phyloP scores from a whole-genome alignment of 768 basidiomycete species.

The Leccinellum rugosiceps region DNA sequence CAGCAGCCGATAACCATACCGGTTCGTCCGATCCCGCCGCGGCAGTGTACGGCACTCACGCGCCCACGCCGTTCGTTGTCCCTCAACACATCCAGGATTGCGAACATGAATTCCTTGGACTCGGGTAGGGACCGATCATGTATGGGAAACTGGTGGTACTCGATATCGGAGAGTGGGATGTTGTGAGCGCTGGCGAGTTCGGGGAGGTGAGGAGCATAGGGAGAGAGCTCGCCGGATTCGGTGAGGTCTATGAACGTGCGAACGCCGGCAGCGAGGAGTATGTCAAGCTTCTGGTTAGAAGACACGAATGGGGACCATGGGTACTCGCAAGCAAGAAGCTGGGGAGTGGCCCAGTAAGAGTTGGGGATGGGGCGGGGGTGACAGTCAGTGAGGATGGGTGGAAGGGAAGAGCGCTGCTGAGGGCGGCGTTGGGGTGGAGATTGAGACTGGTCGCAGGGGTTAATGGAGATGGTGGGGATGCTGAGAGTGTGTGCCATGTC shows the following conservation, averaged over 20 bases:
- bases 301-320: constrained; percentile 63
- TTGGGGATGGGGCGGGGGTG: constrained; percentile 70
- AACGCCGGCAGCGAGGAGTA: constrained; percentile 65
- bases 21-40: constrained; percentile 72
- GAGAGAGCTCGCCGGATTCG: constrained; percentile 71
- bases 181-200: constrained; percentile 51
- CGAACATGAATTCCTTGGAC: constrained; percentile 54
- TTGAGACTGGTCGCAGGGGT: background rate
- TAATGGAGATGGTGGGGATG: constrained; percentile 13
- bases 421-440: background rate
- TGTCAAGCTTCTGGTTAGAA: constrained; percentile 67
- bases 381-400: constrained; percentile 11
- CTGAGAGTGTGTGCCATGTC: constrained; percentile 1
- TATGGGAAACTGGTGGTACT: constrained; percentile 79
- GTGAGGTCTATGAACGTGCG: constrained; percentile 84
- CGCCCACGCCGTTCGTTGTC: constrained; percentile 60
- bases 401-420: constrained; percentile 19
- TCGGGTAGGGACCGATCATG: constrained; percentile 67
- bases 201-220: constrained; percentile 57
- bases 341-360: constrained; percentile 77
- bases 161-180: constrained; percentile 53
- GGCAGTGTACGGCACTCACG: constrained; percentile 72
- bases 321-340: constrained; percentile 77
- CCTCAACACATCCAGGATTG: constrained; percentile 54
- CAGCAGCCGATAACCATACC: constrained; percentile 69